These are phyloP conservation scores for Ogataea hybrid DNA, from an alignment of 1,139 yeast species.

Conservation along the genomic window DNA sequence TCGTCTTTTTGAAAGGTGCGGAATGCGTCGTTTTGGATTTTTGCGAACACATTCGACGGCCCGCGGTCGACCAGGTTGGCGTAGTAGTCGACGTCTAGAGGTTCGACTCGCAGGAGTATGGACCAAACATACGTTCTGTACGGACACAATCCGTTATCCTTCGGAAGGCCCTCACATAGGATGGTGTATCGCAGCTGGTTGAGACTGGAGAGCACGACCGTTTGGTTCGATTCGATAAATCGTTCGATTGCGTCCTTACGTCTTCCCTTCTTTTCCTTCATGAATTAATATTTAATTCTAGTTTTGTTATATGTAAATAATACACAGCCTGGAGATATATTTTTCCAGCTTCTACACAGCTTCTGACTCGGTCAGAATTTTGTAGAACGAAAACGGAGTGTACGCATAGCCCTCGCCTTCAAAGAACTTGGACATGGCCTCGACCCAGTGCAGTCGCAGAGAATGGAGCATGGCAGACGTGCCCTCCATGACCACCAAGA, in stretches of 20 bases:
- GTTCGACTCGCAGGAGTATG: constrained; percentile 65
- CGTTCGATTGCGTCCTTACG: constrained; percentile 67
- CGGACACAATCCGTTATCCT: constrained; percentile 49
- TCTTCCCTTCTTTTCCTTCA: constrained; percentile 37
- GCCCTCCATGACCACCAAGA: too few species aligned
- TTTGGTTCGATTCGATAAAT: constrained; percentile 58
- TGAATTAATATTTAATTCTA: neutral
- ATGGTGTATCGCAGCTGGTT: constrained; percentile 78
- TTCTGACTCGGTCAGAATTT: constrained; percentile 28
- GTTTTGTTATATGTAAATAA: constrained; percentile 3
- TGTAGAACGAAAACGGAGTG: constrained; percentile 70
- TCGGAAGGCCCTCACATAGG: constrained; percentile 71
- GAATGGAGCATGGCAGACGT: too few species aligned
- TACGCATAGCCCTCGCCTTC: constrained; percentile 93
- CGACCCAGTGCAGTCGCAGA: too few species aligned
- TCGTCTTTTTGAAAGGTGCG: constrained; percentile 79
- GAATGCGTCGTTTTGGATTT: constrained; percentile 84
- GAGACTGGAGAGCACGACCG: constrained; percentile 65
- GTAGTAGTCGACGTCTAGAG: constrained; percentile 53
- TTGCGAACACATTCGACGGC: constrained; percentile 55
- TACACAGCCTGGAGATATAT: constrained; percentile 7
- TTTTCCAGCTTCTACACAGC: neutral
- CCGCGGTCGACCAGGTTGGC: constrained; percentile 54
- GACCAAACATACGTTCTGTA: constrained; percentile 83
- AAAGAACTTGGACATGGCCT: constrained; percentile 96